Evolutionary conservation across 495 filamentous ascomycete genomes (phyloP), one percentile per base, ranked within the genome.

Genomic region (Talaromyces nanjingensis): DNA sequence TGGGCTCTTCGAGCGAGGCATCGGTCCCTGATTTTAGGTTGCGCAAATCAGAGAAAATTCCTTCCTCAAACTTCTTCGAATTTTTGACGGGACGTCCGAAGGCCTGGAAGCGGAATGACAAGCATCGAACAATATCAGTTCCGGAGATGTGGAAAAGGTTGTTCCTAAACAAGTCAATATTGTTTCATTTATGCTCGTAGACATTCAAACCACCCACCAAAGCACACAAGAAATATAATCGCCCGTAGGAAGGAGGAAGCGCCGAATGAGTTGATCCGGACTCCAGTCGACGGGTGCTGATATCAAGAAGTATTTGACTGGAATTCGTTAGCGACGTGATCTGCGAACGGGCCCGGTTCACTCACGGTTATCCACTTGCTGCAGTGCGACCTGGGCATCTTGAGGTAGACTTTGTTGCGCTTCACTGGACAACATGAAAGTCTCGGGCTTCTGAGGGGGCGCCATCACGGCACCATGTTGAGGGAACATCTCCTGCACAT

Each of bases 291-390:
- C 94, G 29, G 94, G 94, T 34, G 94, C 94, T 18, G 94, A 98
- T 64, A 98, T 92, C 75, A 98, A 91, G 81, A 98, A 98, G 76
- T 98, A 98, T 86, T 98, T 98, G 72, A 98, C 94, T 98, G 71
- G 42, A 42, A 63, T 56, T 47, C 49, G 64, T 74, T 65, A 74
- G 68, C 42, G 20, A 34, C 31, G 4, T 12, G 3, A 29, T 25
- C 58, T 24, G 55, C 56, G 45, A n/a, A 64, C 5, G n/a, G 1
- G 24, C 33, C 18, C 24, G 16, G 42, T 57, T 20, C 29, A 86
- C 94, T 83, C 83, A 98, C 94, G 79, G 74, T 98, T 98, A 75
- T 98, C 94, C 67, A 98, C 94, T 77, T 98, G 94, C 71, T 98
- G 93, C 66, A 98, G 83, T 66, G 94, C 94, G 73, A 98, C 92